Conservation (phyloP, 148 eudicot species). For the Rhododendron griersonianum region DNA sequence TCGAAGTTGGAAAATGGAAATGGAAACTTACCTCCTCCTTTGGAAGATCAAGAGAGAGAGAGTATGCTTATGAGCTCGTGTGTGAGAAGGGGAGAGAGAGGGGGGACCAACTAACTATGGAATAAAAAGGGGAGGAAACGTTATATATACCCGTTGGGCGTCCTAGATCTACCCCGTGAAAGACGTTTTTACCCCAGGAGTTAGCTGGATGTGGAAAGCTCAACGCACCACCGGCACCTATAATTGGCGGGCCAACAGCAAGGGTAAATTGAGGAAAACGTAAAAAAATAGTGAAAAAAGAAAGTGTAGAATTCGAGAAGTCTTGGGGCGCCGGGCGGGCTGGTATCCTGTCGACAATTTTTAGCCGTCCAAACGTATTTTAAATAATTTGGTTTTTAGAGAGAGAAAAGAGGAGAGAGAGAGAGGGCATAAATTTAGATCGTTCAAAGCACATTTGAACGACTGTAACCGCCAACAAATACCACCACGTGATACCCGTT, state of each 20-base stretch:
- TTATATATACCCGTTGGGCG: constrained; percentile 22
- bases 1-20: neutral
- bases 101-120: neutral
- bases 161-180: constrained; percentile 18
- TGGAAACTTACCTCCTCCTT: neutral
- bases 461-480: too few species aligned
- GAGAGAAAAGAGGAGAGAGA: too few species aligned
- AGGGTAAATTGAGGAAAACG: neutral
- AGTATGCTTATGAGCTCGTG: too few species aligned
- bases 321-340: too few species aligned
- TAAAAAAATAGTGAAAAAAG: neutral
- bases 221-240: neutral
- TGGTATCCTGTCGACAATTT: too few species aligned
- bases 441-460: too few species aligned
- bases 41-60: neutral
- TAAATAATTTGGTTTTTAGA: too few species aligned
- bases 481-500: too few species aligned
- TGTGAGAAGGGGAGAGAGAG: neutral
- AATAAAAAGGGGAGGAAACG: constrained; percentile 12
- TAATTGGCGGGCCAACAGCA: neutral
- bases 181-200: neutral
- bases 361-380: too few species aligned
- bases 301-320: too few species aligned
- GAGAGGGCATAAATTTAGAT: too few species aligned
- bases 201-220: neutral